Base-by-base conservation (phyloP, 306 rosid genomes). In the Prunus padus region DNA sequence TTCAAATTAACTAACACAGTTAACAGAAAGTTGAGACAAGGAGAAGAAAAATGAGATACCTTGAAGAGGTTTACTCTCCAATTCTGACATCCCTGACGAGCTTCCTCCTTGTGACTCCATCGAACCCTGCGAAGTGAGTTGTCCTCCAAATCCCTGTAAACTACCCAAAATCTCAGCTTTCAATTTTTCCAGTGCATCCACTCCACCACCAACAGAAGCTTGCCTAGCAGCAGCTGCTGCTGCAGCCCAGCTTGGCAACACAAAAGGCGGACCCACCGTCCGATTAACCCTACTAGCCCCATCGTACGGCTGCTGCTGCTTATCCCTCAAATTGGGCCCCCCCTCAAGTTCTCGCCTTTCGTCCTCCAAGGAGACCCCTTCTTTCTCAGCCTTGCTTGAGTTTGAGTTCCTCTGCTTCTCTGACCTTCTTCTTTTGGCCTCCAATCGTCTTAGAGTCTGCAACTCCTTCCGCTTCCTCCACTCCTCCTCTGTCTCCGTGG, bases 401-500 rank as follows among this genome's bases (percentile, higher is more conserved):
- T n/a, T 25, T 10, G 80, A 78, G 50, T 19, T 88, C 76, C 91
- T 86, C 80, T 90, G 97, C 88, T 92, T 96, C 94, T 89, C 96
- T 8, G 88, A 90, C 73, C 99, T 71, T 72, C 99, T 67, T 47
- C 98, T 82, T 82, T 92, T 96, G 0, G 98, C 99, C 83, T 77
- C 99, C 96, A 96, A 62, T 68, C 99, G 75, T 60, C 99, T 86
- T 83, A 89, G 81, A 2, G 90, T 89, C 84, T 96, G 99, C 73
- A 96, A 30, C 72, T 92, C 97, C 89, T 96, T 96, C 89, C 98
- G 68, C 92, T 93, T 89, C 88, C 98, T 74, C 99, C 98, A 96
- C 86, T 88, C 90, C 77, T 89, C 98, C 86, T 92, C 93, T 1
- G 96, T 86, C 96, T 92, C 97, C 37, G 88, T 57, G n/a, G 99